Conservation (phyloP, 1,284 basidiomycete genomes). For the Trametes hirsuta region DNA sequence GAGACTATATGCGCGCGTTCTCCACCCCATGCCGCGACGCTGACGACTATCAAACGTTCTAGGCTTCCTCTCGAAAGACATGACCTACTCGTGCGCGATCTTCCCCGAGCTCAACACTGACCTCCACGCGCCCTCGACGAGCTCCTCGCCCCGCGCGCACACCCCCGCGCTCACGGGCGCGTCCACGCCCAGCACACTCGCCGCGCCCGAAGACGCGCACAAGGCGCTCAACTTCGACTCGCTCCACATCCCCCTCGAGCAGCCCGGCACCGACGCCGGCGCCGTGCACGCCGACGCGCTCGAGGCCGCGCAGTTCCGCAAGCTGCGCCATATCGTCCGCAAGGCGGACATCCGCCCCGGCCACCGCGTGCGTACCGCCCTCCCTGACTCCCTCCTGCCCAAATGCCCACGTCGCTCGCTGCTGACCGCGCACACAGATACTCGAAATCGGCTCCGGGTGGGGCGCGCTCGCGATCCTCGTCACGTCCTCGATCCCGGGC, state of each 20-base stretch:
- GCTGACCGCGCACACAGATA: constrained; percentile 20
- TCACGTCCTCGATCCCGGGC: constrained; percentile 52
- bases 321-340: constrained; percentile 57
- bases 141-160: not conserved
- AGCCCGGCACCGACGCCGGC: not conserved
- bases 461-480: constrained; percentile 77
- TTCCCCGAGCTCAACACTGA: constrained; percentile 70
- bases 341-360: constrained; percentile 58
- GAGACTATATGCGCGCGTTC: not conserved
- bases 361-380: constrained; percentile 49
- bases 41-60: constrained; percentile 9
- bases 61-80: constrained; percentile 75
- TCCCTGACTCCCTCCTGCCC: not conserved
- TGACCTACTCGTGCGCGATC: constrained; percentile 84
- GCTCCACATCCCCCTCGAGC: constrained; percentile 11
- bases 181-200: constrained; percentile 22
- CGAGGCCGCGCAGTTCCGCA: constrained; percentile 69
- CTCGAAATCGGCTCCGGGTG: constrained; percentile 85
- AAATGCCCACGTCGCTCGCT: not conserved
- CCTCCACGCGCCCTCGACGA: constrained; percentile 34
- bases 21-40: constrained; percentile 1
- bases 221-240: constrained; percentile 9
- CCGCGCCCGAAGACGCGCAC: constrained; percentile 11
- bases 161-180: constrained; percentile 13
- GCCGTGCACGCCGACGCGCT: constrained; percentile 49